phyloP scores from a whole-genome alignment of 331 rosid species.

The Acacia concinna region DNA sequence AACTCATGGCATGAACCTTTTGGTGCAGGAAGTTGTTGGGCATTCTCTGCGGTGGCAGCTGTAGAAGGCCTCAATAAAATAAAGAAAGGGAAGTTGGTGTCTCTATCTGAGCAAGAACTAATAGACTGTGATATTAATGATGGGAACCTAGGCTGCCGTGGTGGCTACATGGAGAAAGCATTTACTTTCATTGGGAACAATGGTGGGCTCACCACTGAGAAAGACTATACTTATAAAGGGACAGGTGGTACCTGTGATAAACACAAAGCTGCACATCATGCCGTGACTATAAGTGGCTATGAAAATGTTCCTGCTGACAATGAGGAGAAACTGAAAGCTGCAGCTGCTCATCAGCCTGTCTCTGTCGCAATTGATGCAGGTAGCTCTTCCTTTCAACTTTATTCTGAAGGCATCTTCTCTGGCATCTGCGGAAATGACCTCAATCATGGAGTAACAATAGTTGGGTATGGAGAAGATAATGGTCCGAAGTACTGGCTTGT shows the following conservation, averaged over 20 bases:
- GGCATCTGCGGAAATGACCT: conserved; percentile 59
- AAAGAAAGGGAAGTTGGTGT: conserved; percentile 53
- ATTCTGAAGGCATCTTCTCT: conserved; percentile 58
- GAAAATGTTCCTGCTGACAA: conserved; percentile 51
- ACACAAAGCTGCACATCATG: conserved; percentile 20
- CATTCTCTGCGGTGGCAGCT: conserved; percentile 80
- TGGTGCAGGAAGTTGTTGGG: conserved; percentile 81
- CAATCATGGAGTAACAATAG: conserved; percentile 63
- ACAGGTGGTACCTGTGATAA: conserved; percentile 40
- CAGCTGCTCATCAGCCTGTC: conserved; percentile 71
- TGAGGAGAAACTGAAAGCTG: conserved; percentile 53
- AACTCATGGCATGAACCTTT: conserved; percentile 25
- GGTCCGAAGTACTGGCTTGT: conserved; percentile 62
- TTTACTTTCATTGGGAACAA: conserved; percentile 45
- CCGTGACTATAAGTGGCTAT: conserved; percentile 46
- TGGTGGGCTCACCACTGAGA: conserved; percentile 50
- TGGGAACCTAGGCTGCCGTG: conserved; percentile 61
- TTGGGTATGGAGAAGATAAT: conserved; percentile 64
- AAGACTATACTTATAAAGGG: conserved; percentile 57
- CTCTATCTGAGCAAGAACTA: conserved; percentile 72
- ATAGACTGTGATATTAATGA: conserved; percentile 52
- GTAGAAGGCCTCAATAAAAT: conserved; percentile 75
- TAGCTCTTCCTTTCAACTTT: conserved; percentile 55
- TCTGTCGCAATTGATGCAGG: conserved; percentile 64
- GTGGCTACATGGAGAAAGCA: conserved; percentile 71